A percentile compares a stretch with the other conserved stretches of the same genome.
These are phyloP conservation scores for Athelia psychrophila DNA, from an alignment of 1,284 basidiomycete genomes.

Conservation along the genomic window DNA sequence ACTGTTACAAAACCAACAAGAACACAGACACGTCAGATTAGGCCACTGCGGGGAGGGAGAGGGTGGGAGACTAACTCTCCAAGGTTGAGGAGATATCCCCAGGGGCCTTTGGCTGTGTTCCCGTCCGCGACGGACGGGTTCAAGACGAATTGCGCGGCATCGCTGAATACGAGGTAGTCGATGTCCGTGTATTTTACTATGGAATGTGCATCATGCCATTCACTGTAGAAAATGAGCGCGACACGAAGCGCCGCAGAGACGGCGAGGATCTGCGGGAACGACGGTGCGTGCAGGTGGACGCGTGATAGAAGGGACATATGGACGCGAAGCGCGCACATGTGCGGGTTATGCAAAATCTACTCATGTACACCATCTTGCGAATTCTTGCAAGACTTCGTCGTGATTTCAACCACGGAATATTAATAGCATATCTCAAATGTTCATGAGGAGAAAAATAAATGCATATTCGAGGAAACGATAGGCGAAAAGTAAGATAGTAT, in stretches of 20 bases:
- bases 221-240: constrained; percentile 77
- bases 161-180: constrained; percentile 95
- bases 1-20: constrained; percentile 37
- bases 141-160: constrained; percentile 77
- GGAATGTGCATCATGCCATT: constrained; percentile 83
- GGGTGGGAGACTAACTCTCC: constrained; percentile 59
- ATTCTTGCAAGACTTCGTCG: no score
- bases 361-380: no score
- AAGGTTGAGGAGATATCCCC: constrained; percentile 44
- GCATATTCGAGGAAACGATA: no score
- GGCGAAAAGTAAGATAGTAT: no score
- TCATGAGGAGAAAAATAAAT: no score
- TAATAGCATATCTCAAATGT: no score
- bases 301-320: no score
- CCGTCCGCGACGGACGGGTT: constrained; percentile 35
- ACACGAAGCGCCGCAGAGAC: constrained; percentile 62
- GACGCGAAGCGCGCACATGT: no score
- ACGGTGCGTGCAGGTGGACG: no score
- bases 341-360: no score
- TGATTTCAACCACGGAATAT: no score
- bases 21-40: constrained; percentile 1
- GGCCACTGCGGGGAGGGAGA: constrained; percentile 1
- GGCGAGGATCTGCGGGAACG: constrained; percentile 32
- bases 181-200: constrained; percentile 96
- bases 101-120: constrained; percentile 60